Evolutionary conservation across 164 flowering plant genomes (phyloP), one percentile per base, ranked within the genome.

Genomic region (Liriodendron chinense): DNA sequence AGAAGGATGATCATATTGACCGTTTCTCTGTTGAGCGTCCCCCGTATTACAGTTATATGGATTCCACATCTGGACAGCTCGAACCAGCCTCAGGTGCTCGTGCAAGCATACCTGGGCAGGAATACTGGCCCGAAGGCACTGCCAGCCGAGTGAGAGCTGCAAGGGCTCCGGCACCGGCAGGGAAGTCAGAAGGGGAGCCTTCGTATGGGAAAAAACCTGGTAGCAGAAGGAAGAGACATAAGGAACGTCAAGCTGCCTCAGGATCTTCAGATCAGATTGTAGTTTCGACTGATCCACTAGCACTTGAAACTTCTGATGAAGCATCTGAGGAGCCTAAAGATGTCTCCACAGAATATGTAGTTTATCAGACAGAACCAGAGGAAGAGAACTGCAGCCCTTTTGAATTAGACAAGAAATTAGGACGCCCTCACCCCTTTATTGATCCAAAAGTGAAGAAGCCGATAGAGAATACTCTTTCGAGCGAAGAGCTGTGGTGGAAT

Each of bases 41-140:
- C 25, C 98, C 98, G 1, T 95, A 95, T 68, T 65, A 83, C 49
- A 82, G 85, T 78, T 95, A 95, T 68, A 70, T 85, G 82, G 98
- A 95, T 85, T 89, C 97, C 43, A 88, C 93, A 43, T 93, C 98
- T 59, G 98, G 92, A 65, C 87, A 87, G 86, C 86, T 93, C 68
- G 97, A 93, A 83, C 99, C 98, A 10, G 95, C 99, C 47, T 88
- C 94, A 67, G 99, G 99, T 72, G 98, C 92, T 69, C 94, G 98
- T 71, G 91, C 97, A 47, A 86, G 90, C 81, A 92, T 96, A 82
- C 99, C 95, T 63, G 89, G 88, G 49, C 80, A 81, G 64, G 97
- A 93, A 1, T 93, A 87, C 72, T 96, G 97, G 98, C 98, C 99
- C 16, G 98, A 96, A 87, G 99, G 99, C 74, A 95, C 99, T 73